phyloP scores from a whole-genome alignment of 2,329 filamentous ascomycete species.

The Monilinia aucupariae region DNA sequence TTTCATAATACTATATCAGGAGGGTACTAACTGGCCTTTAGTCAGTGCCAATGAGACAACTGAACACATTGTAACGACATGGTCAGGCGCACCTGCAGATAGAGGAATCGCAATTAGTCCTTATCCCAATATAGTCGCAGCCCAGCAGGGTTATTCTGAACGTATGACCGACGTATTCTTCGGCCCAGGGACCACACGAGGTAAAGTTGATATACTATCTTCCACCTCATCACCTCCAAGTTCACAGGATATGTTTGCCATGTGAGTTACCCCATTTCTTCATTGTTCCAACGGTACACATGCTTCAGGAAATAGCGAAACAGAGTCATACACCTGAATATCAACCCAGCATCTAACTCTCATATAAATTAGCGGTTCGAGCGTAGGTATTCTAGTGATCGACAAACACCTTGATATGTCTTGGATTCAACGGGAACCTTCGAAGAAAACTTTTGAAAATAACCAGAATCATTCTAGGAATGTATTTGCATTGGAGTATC shows the following conservation, averaged over 20 bases:
- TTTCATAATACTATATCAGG: background rate
- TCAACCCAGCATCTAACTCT: background rate
- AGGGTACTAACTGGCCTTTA: background rate
- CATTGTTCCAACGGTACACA: too few species aligned
- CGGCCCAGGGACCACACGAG: constrained; percentile 6
- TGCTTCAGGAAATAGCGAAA: background rate
- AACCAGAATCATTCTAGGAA: constrained; percentile 32
- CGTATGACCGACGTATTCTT: background rate
- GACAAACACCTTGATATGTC: constrained; percentile 6
- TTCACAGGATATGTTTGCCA: constrained; percentile 6
- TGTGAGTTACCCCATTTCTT: background rate
- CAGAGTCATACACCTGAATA: background rate
- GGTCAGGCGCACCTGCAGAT: background rate
- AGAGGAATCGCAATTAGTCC: background rate
- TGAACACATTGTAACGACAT: constrained; percentile 4
- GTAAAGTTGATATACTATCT: background rate
- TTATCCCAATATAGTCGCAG: background rate
- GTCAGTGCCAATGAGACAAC: constrained; percentile 8
- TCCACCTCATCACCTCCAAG: background rate
- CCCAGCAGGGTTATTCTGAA: background rate
- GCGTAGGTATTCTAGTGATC: constrained; percentile 8
- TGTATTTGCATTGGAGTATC: constrained; percentile 47
- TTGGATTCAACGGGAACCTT: background rate
- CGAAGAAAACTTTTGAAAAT: background rate
- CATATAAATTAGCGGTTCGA: constrained; percentile 5